Percentiles rank a stretch among this genome's conserved stretches.
phyloP scores from a whole-genome alignment of 805 yeast species.

The Blastobotrys americana region DNA sequence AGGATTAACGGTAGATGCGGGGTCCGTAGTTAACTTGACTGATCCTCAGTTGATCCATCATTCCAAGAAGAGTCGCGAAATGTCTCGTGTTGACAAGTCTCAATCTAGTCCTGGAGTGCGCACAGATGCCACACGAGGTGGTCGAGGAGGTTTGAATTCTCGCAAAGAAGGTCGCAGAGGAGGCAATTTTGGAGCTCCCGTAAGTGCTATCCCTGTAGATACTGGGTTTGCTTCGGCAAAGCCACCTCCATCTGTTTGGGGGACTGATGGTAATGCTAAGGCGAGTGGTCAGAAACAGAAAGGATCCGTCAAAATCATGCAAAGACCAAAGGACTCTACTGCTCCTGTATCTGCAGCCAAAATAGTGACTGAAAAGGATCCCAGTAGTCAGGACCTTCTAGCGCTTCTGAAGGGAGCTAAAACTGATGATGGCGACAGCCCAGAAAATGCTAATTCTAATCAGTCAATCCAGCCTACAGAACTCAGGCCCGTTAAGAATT shows the following conservation, averaged over 20 bases:
- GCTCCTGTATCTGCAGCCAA: not conserved
- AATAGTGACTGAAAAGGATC: not conserved
- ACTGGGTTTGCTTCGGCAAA: too few species aligned
- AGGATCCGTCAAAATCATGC: not conserved
- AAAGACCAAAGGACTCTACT: not conserved
- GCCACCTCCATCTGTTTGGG: constrained; percentile 1
- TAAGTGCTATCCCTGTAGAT: too few species aligned
- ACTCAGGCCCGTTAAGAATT: constrained; percentile 7
- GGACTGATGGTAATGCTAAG: not conserved
- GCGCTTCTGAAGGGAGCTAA: not conserved
- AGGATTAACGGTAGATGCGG: constrained; percentile 77
- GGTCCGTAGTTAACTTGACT: constrained; percentile 71
- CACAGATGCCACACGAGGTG: constrained; percentile 8
- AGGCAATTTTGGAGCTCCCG: not conserved
- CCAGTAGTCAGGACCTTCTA: not conserved
- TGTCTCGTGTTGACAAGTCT: constrained; percentile 6
- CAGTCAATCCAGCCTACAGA: too few species aligned
- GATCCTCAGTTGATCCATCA: constrained; percentile 70
- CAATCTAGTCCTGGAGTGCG: constrained; percentile 7
- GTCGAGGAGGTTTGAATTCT: not conserved
- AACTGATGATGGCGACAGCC: constrained; percentile 8
- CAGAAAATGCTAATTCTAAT: too few species aligned
- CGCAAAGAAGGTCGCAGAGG: not conserved
- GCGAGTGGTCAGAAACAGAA: not conserved
- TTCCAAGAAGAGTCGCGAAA: constrained; percentile 48